These are phyloP conservation scores for Brassica hybrid DNA, from an alignment of 441 rosid genomes.

Conservation along the genomic window DNA sequence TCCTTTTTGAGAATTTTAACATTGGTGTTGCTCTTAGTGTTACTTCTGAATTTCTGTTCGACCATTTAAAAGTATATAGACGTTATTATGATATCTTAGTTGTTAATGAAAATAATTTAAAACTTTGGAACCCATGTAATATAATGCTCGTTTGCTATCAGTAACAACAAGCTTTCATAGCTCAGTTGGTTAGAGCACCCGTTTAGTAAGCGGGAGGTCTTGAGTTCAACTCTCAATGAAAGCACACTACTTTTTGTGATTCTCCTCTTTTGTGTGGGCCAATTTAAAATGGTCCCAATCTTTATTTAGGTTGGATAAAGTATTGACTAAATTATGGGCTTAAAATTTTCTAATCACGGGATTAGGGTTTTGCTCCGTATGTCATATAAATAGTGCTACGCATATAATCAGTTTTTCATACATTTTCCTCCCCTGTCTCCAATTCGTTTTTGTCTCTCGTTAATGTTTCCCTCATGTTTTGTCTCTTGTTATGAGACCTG, in stretches of 20 bases:
- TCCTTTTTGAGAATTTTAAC: too few species aligned
- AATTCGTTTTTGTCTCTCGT: not conserved
- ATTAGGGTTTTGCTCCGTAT: constrained; percentile 2
- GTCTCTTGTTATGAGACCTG: not conserved
- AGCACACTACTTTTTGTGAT: not conserved
- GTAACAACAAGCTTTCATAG: constrained; percentile 50
- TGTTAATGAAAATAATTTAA: too few species aligned
- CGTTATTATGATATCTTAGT: too few species aligned
- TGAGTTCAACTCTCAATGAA: constrained; percentile 61
- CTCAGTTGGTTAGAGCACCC: constrained; percentile 99
- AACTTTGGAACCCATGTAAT: too few species aligned
- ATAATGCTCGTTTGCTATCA: too few species aligned
- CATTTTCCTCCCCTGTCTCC: not conserved
- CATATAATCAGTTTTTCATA: not conserved
- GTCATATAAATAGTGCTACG: not conserved
- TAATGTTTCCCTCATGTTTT: not conserved
- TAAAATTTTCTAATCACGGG: not conserved
- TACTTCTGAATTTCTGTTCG: too few species aligned
- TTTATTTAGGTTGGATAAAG: not conserved
- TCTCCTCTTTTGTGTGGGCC: not conserved
- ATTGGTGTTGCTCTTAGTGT: too few species aligned
- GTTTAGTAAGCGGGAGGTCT: constrained; percentile 99
- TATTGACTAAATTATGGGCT: not conserved
- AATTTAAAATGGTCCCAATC: not conserved
- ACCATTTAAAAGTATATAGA: too few species aligned